Conservation (phyloP, 2,329 filamentous ascomycete species). For the Rhexocercosporidium sp. region DNA sequence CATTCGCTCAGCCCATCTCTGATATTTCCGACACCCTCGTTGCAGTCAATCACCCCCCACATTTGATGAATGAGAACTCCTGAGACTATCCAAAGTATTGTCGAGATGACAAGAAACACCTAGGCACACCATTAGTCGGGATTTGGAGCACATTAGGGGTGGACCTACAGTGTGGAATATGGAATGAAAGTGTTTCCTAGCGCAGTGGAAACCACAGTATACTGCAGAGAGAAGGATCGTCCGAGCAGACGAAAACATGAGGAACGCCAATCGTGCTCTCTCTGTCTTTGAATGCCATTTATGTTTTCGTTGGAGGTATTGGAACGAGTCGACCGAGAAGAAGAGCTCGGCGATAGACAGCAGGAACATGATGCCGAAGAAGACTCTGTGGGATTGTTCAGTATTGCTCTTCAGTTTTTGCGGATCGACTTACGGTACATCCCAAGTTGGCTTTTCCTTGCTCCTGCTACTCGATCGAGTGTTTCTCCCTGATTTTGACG, state of each 20-base stretch:
- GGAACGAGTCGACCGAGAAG: constrained; percentile 30
- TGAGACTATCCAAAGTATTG: constrained; percentile 29
- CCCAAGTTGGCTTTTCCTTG: constrained; percentile 1
- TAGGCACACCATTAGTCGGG: not conserved
- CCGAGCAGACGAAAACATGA: constrained; percentile 26
- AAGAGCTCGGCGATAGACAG: constrained; percentile 29
- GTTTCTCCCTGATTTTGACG: not conserved
- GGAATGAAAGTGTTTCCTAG: constrained; percentile 27
- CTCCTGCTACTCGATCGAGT: not conserved
- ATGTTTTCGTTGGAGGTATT: constrained; percentile 31
- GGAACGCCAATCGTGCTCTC: constrained; percentile 21
- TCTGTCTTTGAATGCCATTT: constrained; percentile 27
- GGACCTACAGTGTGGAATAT: constrained; percentile 29
- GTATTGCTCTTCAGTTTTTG: not conserved
- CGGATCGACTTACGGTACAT: constrained; percentile 2
- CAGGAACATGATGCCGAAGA: constrained; percentile 32
- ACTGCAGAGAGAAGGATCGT: constrained; percentile 27
- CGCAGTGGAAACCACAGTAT: constrained; percentile 28
- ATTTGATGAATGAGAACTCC: constrained; percentile 30
- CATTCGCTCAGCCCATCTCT: constrained; percentile 29
- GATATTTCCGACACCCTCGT: constrained; percentile 23
- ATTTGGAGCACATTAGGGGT: too few species aligned
- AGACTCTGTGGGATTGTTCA: constrained; percentile 18
- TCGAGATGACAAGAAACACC: constrained; percentile 28
- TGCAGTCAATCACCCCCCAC: constrained; percentile 30